Base-by-base conservation (phyloP, 768 basidiomycete species). In the Calocera cornea region DNA sequence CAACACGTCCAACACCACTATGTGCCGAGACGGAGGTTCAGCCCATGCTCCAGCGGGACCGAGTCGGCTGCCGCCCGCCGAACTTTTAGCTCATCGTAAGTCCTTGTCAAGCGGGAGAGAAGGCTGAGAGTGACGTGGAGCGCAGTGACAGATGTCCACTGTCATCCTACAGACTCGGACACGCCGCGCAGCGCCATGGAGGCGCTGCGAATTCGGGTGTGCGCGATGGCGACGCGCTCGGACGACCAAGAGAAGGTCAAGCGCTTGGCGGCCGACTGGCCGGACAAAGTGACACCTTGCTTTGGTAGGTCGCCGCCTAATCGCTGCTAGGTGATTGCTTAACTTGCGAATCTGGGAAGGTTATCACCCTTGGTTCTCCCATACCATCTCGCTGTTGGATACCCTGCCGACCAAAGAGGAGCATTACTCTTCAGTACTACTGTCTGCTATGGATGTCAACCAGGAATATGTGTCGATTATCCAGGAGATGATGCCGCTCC, bases 281-380 rank as follows among this genome's bases (percentile, higher is more conserved):
- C 91, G 50, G 79, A 81, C 66, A 87, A 85, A 74, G 83, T 73
- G 63, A 41, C 90, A n/a, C 90, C 95, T 63, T 89, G 87, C 75
- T 98, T 95, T 76, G 95, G 92, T 93, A 67, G 79, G 86, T 77
- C 10, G 64, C 69, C 64, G 65, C 44, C 68, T 50, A 27, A 34
- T 65, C 31, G 41, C 63, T 68, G 38, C 31, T 19, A 12, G 5
- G 12, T 54, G n/a, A 12, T 27, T 10, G 31, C 14, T 34, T 22
- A 29, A n/a, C 34, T 50, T 49, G 19, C 41, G 47, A 22, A 24
- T 66, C 3, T n/a, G n/a, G 2, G 1, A 47, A 93, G 91, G 95
- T 50, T 87, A 92, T 73, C 95, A 97, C 74, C 95, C 95, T 1
- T 97, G 95, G 95, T 95, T 90, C 77, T 82, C 87, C 1, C 86